Base-by-base conservation (phyloP, 495 filamentous ascomycete genomes). In the Lindgomyces ingoldianus region DNA sequence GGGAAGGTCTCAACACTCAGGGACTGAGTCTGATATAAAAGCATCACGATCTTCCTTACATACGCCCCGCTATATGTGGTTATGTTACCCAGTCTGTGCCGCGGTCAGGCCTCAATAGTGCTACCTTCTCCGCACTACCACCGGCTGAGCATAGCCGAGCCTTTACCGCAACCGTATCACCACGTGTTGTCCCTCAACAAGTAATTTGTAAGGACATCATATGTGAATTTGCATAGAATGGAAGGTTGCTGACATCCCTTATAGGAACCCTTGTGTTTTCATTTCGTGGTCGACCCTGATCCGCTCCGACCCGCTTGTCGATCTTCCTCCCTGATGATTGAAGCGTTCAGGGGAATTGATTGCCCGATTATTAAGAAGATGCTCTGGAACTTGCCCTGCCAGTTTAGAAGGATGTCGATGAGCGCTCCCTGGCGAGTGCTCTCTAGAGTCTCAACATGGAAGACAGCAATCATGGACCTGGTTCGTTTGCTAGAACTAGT, bases 121-220 rank as follows among this genome's bases (percentile, higher is more conserved):
- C 14, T 11, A 10, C 0, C 25, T 57, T 56, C 60, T 64, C 60
- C 60, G 52, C 60, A 56, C 49, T 50, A 56, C 19, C 22, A 46
- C 55, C 57, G 64, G 64, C 55, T 50, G 26, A 46, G 22, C 22
- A 55, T 67, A 67, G 44, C 64, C 64, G 57, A 67, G 22, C 57
- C 19, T 50, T 57, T 50, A 19, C 64, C 39, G 1, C 18, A 25
- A 14, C 14, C 36, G 9, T 3, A 22, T n/a, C 21, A 18, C 25
- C 52, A 26, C 30, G n/a, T 16, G 16, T n/a, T 27, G 24, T 3
- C 25, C 18, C 26, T 16, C 52, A 16, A 44, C 52, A 41, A 24
- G 30, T 19, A 42, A 19, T 10, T 39, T n/a, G 30, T 18, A n/a
- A 44, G 33, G 42, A 42, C 39, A 47, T 47, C 44, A 18, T n/a